Evolutionary conservation across 495 filamentous ascomycete species (phyloP).

Genomic region (Cercophora newfieldiana): DNA sequence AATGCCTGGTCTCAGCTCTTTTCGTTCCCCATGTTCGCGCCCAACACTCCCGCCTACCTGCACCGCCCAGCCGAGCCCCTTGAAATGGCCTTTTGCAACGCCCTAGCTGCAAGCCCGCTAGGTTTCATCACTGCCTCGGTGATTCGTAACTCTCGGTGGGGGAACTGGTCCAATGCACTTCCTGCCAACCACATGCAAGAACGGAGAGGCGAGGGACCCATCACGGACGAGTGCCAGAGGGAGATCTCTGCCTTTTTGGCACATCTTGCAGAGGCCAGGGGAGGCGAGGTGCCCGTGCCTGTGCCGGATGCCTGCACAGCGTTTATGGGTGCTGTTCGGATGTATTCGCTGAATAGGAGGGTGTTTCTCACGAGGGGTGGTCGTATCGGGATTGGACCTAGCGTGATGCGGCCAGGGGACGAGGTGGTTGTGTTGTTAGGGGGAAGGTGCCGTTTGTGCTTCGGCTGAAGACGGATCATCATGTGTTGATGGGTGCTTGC

Average conservation of each 20-base stretch:
- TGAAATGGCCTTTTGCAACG: not conserved
- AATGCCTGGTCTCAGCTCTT: not conserved
- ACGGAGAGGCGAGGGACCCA: conserved; percentile 3
- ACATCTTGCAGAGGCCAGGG: not conserved
- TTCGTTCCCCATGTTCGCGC: not conserved
- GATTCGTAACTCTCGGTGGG: conserved; percentile 8
- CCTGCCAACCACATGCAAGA: not conserved
- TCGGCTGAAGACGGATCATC: not conserved
- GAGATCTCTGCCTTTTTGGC: conserved; percentile 4
- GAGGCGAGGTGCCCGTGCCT: not conserved
- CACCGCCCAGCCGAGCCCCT: not conserved
- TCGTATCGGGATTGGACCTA: conserved; percentile 2
- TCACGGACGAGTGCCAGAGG: not conserved
- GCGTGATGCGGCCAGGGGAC: not conserved
- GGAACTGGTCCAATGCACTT: not conserved
- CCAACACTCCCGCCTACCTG: not conserved
- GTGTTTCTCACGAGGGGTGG: conserved; percentile 1
- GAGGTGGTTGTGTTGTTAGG: conserved; percentile 1
- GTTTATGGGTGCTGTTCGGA: conserved; percentile 1
- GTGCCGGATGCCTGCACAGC: not conserved
- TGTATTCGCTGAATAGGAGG: conserved; percentile 9
- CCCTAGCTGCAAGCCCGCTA: not conserved
- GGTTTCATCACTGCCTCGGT: not conserved
- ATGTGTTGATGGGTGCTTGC: conserved; percentile 1
- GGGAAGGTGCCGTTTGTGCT: conserved; percentile 6